Base-by-base conservation (phyloP, 352 stramenopile genomes). In the Plasmopara muralis region DNA sequence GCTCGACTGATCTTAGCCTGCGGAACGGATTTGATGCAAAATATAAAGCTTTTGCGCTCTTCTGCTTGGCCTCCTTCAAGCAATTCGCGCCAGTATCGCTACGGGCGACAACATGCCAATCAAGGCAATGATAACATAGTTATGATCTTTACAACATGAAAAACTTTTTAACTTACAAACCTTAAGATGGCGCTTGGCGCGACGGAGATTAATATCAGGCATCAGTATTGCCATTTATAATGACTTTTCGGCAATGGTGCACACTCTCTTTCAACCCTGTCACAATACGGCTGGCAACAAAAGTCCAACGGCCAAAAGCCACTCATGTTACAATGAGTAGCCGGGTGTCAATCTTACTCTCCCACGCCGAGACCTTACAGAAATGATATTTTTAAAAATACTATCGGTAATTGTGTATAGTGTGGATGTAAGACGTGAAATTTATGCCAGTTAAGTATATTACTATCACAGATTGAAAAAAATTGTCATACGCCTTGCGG, bases 161-260 rank as follows among this genome's bases (percentile, higher is more conserved):
- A 5, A 47, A 51, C 30, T 51, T 6, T 15, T 30, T 53, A 6
- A 15, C 18, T 33, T 30, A 62, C 65, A 33, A 47, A 86, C 79
- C 64, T 87, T 67, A 20, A 87, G 58, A 47, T 66, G 66, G 43
- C 58, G 64, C n/a, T 80, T 77, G 16, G 66, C 77, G 9, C 72
- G 77, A 8, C 77, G 77, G 30, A 90, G 69, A 28, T 83, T 80
- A 46, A 85, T 81, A 55, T 87, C 74, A 25, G 74, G 74, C 72
- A 87, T 83, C 43, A 84, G 56, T 47, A 85, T 47, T 44, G 72
- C 50, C 72, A 85, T 87, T 40, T 53, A 50, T 16, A 37, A 35
- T 18, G 39, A 41, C 43, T 49, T 45, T 31, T 48, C 49, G 54
- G 39, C 44, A 58, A 25, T 25, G 20, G 42, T 64, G 50, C 37